Evolutionary conservation across 2,329 filamentous ascomycete species (phyloP), one percentile per base, ranked within the genome.

Genomic region (Shiraia bambusicola): DNA sequence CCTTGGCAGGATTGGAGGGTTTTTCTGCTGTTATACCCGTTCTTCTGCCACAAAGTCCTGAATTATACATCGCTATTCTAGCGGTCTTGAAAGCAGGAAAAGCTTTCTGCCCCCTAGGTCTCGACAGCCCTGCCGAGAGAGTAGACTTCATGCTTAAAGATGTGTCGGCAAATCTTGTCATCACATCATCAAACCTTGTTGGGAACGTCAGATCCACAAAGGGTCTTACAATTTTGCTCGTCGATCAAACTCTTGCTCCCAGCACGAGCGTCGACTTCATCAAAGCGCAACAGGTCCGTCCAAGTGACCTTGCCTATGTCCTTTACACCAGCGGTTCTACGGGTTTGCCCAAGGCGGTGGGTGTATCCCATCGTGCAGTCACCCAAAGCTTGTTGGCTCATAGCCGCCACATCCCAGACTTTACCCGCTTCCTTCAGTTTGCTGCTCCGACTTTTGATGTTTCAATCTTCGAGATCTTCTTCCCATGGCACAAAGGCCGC

Each of bases 271-370:
- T 16, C 10, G 12, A 31, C 7, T 13, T 8, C 27, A 8, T 19
- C 19, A 31, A 29, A 3, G 16, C 45, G 29, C 47, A 42, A 9
- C 0, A 33, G 37, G 2, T 67, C 65, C 17, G 56, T 12, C 37
- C 44, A 30, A 34, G 50, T 22, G 50, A 78, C 45, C 65, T 91
- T 16, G 89, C 91, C 16, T 96, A 96, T 72, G 81, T 95, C 45
- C 90, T 95, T 82, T 96, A 95, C 65, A 95, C 91, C 1, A 94
- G 88, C 32, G 90, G 90, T 3, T 94, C 88, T 4, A 95, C 90
- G 0, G 91, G 91, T 10, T 82, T 83, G 4, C 91, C 91, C 0
- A 96, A 96, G 72, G 91, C 90, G 1, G 91, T 96, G 16, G 79
- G 80, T 2, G 76, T 96, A 22, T 89, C 88, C 22, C 91, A 96